These are phyloP conservation scores for Pythium volutum DNA, from an alignment of 352 stramenopile species.

Conservation along the genomic window DNA sequence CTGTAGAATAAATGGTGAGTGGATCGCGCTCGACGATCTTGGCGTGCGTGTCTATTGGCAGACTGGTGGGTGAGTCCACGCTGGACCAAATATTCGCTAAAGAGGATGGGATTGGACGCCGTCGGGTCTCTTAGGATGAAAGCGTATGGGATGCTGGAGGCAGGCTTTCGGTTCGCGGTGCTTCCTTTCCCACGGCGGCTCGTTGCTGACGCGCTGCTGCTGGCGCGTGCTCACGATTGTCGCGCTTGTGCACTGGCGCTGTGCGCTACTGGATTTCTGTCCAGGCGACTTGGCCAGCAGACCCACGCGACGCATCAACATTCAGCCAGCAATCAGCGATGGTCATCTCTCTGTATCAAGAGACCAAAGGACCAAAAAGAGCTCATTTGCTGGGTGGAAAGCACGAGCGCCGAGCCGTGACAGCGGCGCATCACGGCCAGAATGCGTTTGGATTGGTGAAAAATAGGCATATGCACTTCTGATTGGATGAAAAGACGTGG, in stretches of 20 bases:
- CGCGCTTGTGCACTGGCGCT: background rate
- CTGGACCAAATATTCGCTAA: too few relatives aligned
- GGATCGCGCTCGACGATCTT: background rate
- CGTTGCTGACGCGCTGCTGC: constrained; percentile 14
- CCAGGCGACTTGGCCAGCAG: background rate
- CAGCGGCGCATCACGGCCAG: constrained; percentile 17
- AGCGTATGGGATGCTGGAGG: background rate
- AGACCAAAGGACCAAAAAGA: constrained; percentile 20
- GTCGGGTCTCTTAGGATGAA: background rate
- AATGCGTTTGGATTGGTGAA: constrained; percentile 5
- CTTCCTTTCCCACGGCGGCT: background rate
- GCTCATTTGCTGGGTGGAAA: constrained; percentile 11
- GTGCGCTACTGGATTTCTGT: constrained; percentile 16
- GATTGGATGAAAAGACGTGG: constrained; percentile 1
- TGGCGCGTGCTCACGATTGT: background rate
- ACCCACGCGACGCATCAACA: background rate
- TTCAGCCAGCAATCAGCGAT: background rate
- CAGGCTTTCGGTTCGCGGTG: background rate
- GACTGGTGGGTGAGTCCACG: background rate
- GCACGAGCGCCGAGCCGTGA: constrained; percentile 12
- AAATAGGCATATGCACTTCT: background rate
- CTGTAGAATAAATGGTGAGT: too few relatives aligned
- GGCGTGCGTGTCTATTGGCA: background rate
- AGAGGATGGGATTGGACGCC: too few relatives aligned
- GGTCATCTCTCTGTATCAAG: background rate